Conservation (phyloP, 305 asterid genomes). For the Fraxinus sp. region DNA sequence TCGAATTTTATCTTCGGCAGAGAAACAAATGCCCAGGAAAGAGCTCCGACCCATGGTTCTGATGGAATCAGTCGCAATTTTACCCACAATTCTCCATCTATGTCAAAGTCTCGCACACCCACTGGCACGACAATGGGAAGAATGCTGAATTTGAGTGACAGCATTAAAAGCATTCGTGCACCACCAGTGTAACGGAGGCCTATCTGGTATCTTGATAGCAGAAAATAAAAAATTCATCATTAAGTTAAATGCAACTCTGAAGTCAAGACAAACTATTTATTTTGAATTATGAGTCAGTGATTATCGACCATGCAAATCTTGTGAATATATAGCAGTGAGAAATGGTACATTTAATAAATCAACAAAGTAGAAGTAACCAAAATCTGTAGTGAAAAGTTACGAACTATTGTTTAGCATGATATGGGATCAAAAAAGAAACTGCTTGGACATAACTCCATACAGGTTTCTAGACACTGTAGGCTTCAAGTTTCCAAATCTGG, state of each 20-base stretch:
- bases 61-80: slow-evolving; percentile 78
- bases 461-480: neutral
- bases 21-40: slow-evolving; percentile 94
- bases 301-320: neutral
- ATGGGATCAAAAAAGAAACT: neutral
- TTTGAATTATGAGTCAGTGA: slow-evolving; percentile 2
- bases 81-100: slow-evolving; percentile 95
- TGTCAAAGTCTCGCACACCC: slow-evolving; percentile 81
- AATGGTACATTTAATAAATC: neutral
- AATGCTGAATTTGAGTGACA: slow-evolving; percentile 72
- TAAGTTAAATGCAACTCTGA: slow-evolving; percentile 9
- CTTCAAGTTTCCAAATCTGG: neutral
- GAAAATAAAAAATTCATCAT: slow-evolving; percentile 16
- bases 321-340: neutral
- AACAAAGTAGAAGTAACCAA: neutral
- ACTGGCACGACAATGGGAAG: slow-evolving; percentile 84
- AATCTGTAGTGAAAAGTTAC: neutral
- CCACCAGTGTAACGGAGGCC: slow-evolving; percentile 95
- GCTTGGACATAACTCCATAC: neutral
- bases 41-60: slow-evolving; percentile 97
- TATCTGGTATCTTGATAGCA: slow-evolving; percentile 72
- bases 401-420: neutral
- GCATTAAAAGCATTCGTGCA: slow-evolving; percentile 85
- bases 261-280: slow-evolving; percentile 5
- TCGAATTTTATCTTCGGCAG: slow-evolving; percentile 92